phyloP scores from a whole-genome alignment of 805 yeast genomes.

The Ogataea zsoltii region DNA sequence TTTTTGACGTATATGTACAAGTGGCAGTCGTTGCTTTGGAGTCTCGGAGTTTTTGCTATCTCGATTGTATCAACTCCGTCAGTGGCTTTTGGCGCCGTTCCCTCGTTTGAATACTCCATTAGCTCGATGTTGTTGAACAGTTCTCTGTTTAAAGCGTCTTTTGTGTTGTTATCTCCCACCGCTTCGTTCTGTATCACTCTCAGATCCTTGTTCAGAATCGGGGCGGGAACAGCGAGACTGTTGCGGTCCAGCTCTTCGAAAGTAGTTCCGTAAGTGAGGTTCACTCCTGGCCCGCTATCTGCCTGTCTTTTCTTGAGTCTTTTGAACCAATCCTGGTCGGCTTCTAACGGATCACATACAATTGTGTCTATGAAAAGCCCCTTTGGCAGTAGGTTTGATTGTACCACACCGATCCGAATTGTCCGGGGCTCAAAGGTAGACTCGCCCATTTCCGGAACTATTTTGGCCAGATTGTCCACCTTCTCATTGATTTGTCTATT shows the following conservation, averaged over 20 bases:
- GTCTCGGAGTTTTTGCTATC: neutral
- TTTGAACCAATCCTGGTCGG: conserved; percentile 23
- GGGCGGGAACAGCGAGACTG: conserved; percentile 27
- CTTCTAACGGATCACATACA: conserved; percentile 32
- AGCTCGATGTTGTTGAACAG: conserved; percentile 33
- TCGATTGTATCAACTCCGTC: neutral
- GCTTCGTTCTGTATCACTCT: conserved; percentile 32
- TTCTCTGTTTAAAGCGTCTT: conserved; percentile 19
- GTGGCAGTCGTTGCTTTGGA: conserved; percentile 25
- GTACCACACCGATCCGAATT: conserved; percentile 32
- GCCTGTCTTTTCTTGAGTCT: conserved; percentile 12
- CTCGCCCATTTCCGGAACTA: conserved; percentile 11
- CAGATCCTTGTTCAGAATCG: conserved; percentile 30
- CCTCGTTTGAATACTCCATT: conserved; percentile 22
- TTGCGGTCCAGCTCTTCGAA: conserved; percentile 14
- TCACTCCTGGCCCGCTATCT: conserved; percentile 10
- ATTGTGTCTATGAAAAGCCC: conserved; percentile 30
- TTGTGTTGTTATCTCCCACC: conserved; percentile 23
- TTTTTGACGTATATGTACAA: conserved; percentile 31
- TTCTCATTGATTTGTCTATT: conserved; percentile 15
- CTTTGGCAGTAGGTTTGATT: conserved; percentile 17
- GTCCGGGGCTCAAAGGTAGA: conserved; percentile 23
- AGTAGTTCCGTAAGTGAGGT: conserved; percentile 15
- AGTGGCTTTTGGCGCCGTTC: neutral
- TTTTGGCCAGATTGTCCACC: conserved; percentile 16